These are phyloP conservation scores for Cladophialophora yegresii DNA, from an alignment of 2,329 filamentous ascomycete species.

Conservation along the genomic window DNA sequence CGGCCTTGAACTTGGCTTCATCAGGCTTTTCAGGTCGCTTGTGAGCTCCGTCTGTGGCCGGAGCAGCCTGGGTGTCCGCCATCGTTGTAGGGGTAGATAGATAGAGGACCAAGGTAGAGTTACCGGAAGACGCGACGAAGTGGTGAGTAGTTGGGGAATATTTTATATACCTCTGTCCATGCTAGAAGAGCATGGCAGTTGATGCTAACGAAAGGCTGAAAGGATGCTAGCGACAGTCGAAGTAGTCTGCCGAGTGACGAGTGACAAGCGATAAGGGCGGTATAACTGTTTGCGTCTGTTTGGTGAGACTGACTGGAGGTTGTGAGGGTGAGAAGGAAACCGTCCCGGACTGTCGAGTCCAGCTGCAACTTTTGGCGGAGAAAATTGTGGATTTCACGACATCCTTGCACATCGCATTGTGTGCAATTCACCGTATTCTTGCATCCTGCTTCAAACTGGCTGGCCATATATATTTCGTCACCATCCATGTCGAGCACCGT, in stretches of 20 bases:
- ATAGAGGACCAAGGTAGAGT: slow-evolving; percentile 9
- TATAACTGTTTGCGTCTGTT: neutral
- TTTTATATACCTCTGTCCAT: slow-evolving; percentile 28
- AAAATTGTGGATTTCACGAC: neutral
- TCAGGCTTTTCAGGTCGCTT: slow-evolving; percentile 81
- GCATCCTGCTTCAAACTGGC: neutral
- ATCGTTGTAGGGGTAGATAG: slow-evolving; percentile 36
- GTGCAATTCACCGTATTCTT: neutral
- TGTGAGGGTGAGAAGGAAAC: neutral
- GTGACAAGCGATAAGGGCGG: neutral
- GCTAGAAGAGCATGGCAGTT: slow-evolving; percentile 19
- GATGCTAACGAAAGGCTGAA: slow-evolving; percentile 11
- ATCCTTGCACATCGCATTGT: neutral
- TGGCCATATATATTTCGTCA: neutral
- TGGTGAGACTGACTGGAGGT: neutral
- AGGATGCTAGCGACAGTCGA: neutral
- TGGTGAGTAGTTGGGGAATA: slow-evolving; percentile 8
- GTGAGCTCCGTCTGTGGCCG: slow-evolving; percentile 42
- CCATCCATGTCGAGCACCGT: neutral
- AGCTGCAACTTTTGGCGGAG: neutral
- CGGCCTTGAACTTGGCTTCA: slow-evolving; percentile 78
- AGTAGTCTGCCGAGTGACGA: neutral
- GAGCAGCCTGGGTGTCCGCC: slow-evolving; percentile 41
- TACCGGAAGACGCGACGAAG: slow-evolving; percentile 24
- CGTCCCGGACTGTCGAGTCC: neutral